Conservation (phyloP, 768 basidiomycete species). For the Hygrophoropsis aurantiaca region DNA sequence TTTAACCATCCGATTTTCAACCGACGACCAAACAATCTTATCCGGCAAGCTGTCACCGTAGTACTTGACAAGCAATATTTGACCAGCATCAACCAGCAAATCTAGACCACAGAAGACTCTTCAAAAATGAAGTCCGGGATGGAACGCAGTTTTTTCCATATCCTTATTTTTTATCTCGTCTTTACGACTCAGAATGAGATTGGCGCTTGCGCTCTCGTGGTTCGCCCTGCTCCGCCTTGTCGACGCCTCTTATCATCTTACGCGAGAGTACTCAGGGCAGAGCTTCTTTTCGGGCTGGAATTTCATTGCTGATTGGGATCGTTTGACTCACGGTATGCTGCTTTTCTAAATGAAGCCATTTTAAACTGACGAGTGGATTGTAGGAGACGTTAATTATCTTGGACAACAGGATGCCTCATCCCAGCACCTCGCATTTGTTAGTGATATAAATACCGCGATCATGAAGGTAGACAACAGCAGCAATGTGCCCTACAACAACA, state of each 20-base stretch:
- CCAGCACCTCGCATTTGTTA: background rate
- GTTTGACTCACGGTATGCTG: background rate
- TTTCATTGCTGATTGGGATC: background rate
- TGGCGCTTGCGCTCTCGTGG: background rate
- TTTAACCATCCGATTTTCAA: too few species aligned
- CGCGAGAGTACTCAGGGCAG: background rate
- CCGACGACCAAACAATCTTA: too few species aligned
- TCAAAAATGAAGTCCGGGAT: too few species aligned
- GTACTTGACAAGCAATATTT: too few species aligned
- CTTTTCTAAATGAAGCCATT: background rate
- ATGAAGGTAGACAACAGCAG: slow-evolving; percentile 23
- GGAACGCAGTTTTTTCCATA: too few species aligned
- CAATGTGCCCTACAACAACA: background rate
- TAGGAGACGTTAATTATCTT: too few species aligned
- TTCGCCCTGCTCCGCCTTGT: background rate
- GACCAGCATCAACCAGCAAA: too few species aligned
- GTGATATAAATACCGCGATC: slow-evolving; percentile 11
- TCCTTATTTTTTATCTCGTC: too few species aligned
- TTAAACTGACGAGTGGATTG: too few species aligned
- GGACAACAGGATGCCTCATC: too few species aligned
- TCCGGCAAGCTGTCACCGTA: too few species aligned
- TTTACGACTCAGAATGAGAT: background rate
- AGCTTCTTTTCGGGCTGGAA: background rate
- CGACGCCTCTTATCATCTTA: background rate
- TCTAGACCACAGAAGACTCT: too few species aligned